Base-by-base conservation (phyloP, 2,329 filamentous ascomycete genomes). In the Teratosphaeria pseudoeucalypti region DNA sequence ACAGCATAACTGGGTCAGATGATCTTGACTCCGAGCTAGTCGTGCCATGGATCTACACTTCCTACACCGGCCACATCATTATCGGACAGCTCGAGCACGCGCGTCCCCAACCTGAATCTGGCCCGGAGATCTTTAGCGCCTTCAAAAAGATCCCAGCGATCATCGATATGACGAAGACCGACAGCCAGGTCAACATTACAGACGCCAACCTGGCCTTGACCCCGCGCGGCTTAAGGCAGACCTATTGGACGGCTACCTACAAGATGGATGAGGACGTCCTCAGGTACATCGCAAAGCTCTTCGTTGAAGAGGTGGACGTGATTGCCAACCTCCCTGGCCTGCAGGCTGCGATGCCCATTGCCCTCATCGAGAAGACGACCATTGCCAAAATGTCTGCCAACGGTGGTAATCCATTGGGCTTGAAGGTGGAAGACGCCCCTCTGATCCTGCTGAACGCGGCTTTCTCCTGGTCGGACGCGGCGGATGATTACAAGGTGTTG, bases 401-500 rank as follows among this genome's bases (percentile, higher is more conserved):
- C 32, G 64, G 63, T 3, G 63, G 60, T 47, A 65, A 67, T 39
- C 55, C 59, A 19, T 57, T 66, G 5, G 65, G 64, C 43, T 47
- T 67, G 47, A 56, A 55, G n/a, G 49, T 34, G 6, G 34, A 52
- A 14, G 61, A 65, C 23, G 60, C 61, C n/a, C 59, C 62, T 27
- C 58, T 62, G n/a, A 2, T 57, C 14, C 54, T 57, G 34, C 29
- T 62, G 9, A 56, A 57, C 29, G n/a, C 60, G 34, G 56, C 57
- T 11, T 54, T 59, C 53, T 52, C 59, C 57, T 69, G 66, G 66
- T 58, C 52, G 14, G 58, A 61, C 49, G 57, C 60, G 9, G 53
- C 60, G 7, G 66, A 66, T 53, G 64, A 65, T 34, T 60, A 62
- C 4, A 37, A 55, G 29, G 60, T 69, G 12, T 57, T 65, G 23